Evolutionary conservation across 1,284 basidiomycete species (phyloP).

Genomic region (Phellopilus nigrolimitatus): DNA sequence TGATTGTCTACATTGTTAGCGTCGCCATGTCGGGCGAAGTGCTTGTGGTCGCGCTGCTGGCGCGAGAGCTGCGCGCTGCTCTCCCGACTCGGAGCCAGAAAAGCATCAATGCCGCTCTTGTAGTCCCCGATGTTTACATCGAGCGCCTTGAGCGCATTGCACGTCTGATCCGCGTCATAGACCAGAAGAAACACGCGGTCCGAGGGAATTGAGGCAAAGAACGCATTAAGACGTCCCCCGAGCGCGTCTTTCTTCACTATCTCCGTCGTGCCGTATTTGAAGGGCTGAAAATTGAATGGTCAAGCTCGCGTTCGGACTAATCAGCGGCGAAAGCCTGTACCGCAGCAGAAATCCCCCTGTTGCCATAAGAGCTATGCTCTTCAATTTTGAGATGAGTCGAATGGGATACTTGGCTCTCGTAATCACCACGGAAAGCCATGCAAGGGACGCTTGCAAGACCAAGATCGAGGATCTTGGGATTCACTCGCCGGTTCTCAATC

Average conservation of each 20-base stretch:
- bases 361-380: constrained; percentile 26
- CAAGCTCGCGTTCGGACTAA: background rate
- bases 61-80: too few species aligned
- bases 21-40: background rate
- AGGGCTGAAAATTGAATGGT: constrained; percentile 20
- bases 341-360: constrained; percentile 23
- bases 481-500: constrained; percentile 22
- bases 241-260: constrained; percentile 19
- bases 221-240: constrained; percentile 19
- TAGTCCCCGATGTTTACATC: constrained; percentile 26
- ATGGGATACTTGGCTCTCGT: constrained; percentile 19
- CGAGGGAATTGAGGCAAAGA: constrained; percentile 19
- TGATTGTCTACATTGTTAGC: background rate
- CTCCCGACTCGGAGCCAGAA: constrained; percentile 20
- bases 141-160: constrained; percentile 24
- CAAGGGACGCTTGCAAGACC: constrained; percentile 29
- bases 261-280: constrained; percentile 23
- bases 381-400: constrained; percentile 26
- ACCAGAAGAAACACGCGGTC: constrained; percentile 28
- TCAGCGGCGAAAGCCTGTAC: constrained; percentile 18
- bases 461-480: constrained; percentile 31
- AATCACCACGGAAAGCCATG: constrained; percentile 20
- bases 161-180: constrained; percentile 24
- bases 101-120: constrained; percentile 23
- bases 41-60: background rate